These are phyloP conservation scores for Trametes sp. DNA, from an alignment of 1,284 basidiomycete species.

Conservation along the genomic window DNA sequence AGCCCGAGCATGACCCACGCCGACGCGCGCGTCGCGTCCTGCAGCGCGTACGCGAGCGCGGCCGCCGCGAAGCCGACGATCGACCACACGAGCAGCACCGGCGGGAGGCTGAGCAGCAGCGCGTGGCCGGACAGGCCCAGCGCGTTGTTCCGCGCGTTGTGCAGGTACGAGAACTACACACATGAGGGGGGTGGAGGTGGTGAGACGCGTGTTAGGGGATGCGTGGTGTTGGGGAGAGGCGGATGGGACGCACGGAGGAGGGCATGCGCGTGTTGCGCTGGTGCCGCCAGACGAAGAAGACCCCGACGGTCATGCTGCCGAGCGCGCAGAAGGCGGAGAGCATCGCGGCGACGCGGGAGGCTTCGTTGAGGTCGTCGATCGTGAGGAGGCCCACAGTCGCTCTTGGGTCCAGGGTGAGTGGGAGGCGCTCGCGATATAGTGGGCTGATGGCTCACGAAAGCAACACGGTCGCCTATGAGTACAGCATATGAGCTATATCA, in stretches of 20 bases:
- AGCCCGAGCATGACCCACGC: conserved; percentile 48
- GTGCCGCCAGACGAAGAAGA: conserved; percentile 64
- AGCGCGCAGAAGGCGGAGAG: conserved; percentile 58
- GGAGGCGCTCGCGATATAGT: background rate
- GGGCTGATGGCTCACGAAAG: conserved; percentile 59
- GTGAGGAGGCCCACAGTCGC: conserved; percentile 60
- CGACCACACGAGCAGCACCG: conserved; percentile 62
- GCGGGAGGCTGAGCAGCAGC: conserved; percentile 59
- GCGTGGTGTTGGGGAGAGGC: background rate
- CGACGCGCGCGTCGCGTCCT: conserved; percentile 40
- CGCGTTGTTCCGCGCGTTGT: conserved; percentile 53
- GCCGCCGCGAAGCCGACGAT: conserved; percentile 55
- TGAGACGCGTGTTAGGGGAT: background rate
- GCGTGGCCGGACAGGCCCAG: conserved; percentile 58
- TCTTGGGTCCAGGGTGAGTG: conserved; percentile 35
- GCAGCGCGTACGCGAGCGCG: conserved; percentile 52
- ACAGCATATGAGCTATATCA: background rate
- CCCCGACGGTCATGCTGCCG: conserved; percentile 60
- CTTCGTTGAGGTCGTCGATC: conserved; percentile 50
- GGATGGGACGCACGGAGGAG: conserved; percentile 47
- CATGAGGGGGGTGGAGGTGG: background rate
- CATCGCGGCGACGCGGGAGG: conserved; percentile 50
- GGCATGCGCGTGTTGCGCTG: conserved; percentile 51
- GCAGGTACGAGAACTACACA: conserved; percentile 59
- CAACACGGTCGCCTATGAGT: conserved; percentile 58